Conservation (phyloP, 1,284 basidiomycete genomes). For the Trametes pubescens region DNA sequence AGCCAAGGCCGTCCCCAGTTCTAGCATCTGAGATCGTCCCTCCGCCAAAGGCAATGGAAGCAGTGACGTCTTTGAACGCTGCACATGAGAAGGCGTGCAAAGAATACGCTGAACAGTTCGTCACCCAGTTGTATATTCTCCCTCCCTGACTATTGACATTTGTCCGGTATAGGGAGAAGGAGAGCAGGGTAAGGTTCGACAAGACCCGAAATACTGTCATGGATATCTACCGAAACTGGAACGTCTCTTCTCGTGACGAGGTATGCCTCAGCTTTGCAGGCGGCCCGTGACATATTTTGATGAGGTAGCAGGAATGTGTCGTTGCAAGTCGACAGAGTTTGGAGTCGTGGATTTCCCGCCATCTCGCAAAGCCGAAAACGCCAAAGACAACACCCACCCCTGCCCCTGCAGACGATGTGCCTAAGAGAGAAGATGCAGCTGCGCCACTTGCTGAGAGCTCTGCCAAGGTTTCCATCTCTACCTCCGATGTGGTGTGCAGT, state of each 20-base stretch:
- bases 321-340: constrained; percentile 68
- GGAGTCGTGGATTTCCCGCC: constrained; percentile 65
- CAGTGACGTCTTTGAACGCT: constrained; percentile 65
- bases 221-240: constrained; percentile 72
- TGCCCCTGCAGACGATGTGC: neutral
- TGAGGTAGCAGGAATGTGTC: constrained; percentile 53
- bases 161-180: constrained; percentile 50
- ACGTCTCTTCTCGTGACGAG: constrained; percentile 54
- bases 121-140: neutral
- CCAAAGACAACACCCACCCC: constrained; percentile 21
- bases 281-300: neutral
- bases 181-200: constrained; percentile 54
- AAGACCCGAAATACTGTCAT: constrained; percentile 60
- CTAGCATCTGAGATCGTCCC: constrained; percentile 43
- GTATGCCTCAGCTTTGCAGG: constrained; percentile 44
- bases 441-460: neutral
- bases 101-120: constrained; percentile 59
- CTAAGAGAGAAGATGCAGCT: neutral
- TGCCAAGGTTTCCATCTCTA: constrained; percentile 26
- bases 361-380: constrained; percentile 39
- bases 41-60: constrained; percentile 59
- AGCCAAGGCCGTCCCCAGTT: neutral
- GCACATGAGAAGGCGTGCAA: constrained; percentile 60
- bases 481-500: constrained; percentile 59
- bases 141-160: neutral